Conservation (phyloP, 169 alveolate species). For the Cryptosporidium meleagridis region DNA sequence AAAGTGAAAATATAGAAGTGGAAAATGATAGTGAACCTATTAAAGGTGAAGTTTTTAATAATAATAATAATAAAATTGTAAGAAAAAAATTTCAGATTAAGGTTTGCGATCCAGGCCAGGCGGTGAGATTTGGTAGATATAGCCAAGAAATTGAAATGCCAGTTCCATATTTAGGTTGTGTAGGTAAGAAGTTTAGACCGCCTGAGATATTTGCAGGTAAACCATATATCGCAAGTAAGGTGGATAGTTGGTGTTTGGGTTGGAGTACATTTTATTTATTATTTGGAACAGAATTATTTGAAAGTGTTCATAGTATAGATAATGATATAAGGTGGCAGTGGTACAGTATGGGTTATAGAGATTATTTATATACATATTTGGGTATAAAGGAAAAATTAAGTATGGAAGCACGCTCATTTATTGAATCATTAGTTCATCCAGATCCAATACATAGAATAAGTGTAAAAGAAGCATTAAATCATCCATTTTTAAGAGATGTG, state of each 20-base stretch:
- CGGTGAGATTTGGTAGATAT: slow-evolving; percentile 40
- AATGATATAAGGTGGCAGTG: slow-evolving; percentile 69
- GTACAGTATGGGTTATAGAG: slow-evolving; percentile 67
- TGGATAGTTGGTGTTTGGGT: slow-evolving; percentile 79
- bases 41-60: not conserved
- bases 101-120: slow-evolving; percentile 80
- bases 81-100: slow-evolving; percentile 31
- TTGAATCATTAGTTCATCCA: slow-evolving; percentile 32
- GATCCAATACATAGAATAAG: slow-evolving; percentile 47
- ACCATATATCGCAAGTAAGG: slow-evolving; percentile 77
- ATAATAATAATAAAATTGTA: too few species aligned
- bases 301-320: slow-evolving; percentile 56
- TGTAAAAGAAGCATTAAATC: slow-evolving; percentile 43
- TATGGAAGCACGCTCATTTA: slow-evolving; percentile 40
- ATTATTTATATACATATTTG: slow-evolving; percentile 53
- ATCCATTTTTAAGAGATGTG: slow-evolving; percentile 36
- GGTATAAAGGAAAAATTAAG: slow-evolving; percentile 29
- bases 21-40: not conserved
- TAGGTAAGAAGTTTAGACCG: slow-evolving; percentile 77
- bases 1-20: not conserved
- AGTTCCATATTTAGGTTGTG: slow-evolving; percentile 70
- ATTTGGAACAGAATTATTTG: slow-evolving; percentile 59
- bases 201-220: slow-evolving; percentile 71
- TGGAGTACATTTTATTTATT: slow-evolving; percentile 77
- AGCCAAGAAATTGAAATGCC: slow-evolving; percentile 19